These are phyloP conservation scores for Cordyceps farinosa DNA, from an alignment of 2,329 filamentous ascomycete genomes.

Conservation along the genomic window DNA sequence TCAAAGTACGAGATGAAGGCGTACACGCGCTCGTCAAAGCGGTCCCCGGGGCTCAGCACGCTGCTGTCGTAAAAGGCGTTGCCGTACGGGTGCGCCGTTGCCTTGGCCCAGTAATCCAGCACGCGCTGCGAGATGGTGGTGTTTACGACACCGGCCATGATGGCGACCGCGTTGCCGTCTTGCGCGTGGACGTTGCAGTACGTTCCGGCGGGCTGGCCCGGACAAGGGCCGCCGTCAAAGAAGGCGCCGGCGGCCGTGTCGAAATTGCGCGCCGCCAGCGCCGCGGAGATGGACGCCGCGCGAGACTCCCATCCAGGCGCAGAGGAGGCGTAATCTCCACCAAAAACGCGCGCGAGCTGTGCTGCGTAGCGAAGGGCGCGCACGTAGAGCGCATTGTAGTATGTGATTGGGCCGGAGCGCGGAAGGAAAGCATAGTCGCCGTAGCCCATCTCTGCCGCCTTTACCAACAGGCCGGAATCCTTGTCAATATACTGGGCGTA, in stretches of 20 bases:
- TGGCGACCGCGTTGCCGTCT: constrained; percentile 48
- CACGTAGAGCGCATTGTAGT: constrained; percentile 51
- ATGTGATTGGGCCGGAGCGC: constrained; percentile 45
- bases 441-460: constrained; percentile 36
- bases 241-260: constrained; percentile 42
- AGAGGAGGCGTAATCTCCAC: constrained; percentile 27
- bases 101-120: constrained; percentile 37
- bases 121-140: constrained; percentile 30
- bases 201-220: constrained; percentile 23
- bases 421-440: constrained; percentile 51
- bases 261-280: constrained; percentile 39
- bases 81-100: constrained; percentile 40
- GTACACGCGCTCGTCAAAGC: constrained; percentile 45
- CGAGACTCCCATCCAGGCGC: constrained; percentile 38
- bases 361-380: constrained; percentile 44
- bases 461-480: constrained; percentile 39
- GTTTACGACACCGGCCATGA: constrained; percentile 35
- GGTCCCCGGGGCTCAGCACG: constrained; percentile 27
- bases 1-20: constrained; percentile 53
- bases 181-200: constrained; percentile 42
- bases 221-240: constrained; percentile 38
- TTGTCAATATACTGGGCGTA: constrained; percentile 42
- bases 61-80: constrained; percentile 51
- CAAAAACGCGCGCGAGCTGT: constrained; percentile 35
- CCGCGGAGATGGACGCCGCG: constrained; percentile 32